Conservation (phyloP, 352 stramenopile species). For the Globisporangium echinulatum region DNA sequence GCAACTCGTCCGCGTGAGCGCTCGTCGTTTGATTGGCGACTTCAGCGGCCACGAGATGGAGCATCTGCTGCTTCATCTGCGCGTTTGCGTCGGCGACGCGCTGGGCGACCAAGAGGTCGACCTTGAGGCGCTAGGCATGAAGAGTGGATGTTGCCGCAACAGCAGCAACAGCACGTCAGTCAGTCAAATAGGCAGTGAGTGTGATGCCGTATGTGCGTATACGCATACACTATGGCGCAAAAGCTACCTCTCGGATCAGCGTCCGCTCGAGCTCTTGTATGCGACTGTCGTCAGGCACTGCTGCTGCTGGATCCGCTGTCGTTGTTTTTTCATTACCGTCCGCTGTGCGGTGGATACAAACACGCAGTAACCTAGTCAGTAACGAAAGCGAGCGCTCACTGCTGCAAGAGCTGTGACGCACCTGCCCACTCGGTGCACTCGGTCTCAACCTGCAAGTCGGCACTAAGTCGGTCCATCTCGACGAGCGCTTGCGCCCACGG, state of each 20-base stretch:
- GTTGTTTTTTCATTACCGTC: not conserved
- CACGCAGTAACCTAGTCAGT: no score
- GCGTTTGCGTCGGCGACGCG: constrained; percentile 56
- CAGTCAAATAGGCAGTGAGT: not conserved
- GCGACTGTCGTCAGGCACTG: constrained; percentile 3
- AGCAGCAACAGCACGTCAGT: not conserved
- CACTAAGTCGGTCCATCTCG: constrained; percentile 29
- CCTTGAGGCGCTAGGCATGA: constrained; percentile 39
- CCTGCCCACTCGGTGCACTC: no score
- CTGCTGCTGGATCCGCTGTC: not conserved
- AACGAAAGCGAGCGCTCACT: no score
- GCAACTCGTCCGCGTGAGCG: not conserved
- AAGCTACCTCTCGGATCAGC: constrained; percentile 50
- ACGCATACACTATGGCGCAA: not conserved
- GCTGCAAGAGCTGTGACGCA: no score
- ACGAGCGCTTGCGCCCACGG: constrained; percentile 63
- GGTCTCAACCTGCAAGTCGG: no score
- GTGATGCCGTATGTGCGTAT: not conserved
- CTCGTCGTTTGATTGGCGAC: constrained; percentile 15
- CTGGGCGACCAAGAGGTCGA: constrained; percentile 69
- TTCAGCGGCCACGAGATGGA: constrained; percentile 40
- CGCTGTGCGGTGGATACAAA: no score
- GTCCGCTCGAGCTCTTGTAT: constrained; percentile 49
- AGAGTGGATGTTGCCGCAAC: constrained; percentile 6
- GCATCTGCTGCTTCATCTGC: constrained; percentile 57